These are phyloP conservation scores for Borealophlyctis nickersoniae DNA, from an alignment of 192 early-diverging fungal genomes.

Conservation along the genomic window DNA sequence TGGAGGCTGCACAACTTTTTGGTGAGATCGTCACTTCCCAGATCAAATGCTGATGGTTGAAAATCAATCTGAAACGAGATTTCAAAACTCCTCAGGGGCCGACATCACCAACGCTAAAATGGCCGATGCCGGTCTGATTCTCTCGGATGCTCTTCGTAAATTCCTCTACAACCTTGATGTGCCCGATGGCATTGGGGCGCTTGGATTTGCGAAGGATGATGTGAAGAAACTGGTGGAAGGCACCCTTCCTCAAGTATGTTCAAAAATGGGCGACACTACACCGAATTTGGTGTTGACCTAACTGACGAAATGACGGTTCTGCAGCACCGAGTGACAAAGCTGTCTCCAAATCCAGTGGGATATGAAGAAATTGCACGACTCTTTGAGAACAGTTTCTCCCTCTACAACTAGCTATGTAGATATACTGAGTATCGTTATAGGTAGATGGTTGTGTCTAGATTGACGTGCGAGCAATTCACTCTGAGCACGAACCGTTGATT, in stretches of 20 bases:
- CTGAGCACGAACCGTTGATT: no score
- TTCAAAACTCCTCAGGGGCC: conserved; percentile 44
- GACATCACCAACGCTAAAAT: conserved; percentile 61
- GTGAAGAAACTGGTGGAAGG: conserved; percentile 75
- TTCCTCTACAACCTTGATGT: conserved; percentile 77
- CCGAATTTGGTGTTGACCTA: no score
- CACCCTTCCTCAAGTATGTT: conserved; percentile 72
- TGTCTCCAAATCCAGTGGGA: conserved; percentile 69
- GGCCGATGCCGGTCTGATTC: conserved; percentile 68
- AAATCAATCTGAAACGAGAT: no score
- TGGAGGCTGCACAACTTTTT: conserved; percentile 76
- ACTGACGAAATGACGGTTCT: no score
- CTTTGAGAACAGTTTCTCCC: conserved; percentile 53
- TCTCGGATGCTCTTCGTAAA: conserved; percentile 72
- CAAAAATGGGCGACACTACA: no score
- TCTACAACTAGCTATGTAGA: no score
- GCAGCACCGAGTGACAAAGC: conserved; percentile 81
- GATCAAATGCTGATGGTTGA: not conserved
- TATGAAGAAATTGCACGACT: conserved; percentile 61
- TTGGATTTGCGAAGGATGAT: conserved; percentile 70
- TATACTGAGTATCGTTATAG: no score
- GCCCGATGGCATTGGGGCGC: conserved; percentile 73
- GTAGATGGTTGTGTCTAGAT: no score
- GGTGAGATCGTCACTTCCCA: no score
- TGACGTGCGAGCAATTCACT: no score